Evolutionary conservation across 768 basidiomycete species (phyloP).

Genomic region (Termitomyces sp.): DNA sequence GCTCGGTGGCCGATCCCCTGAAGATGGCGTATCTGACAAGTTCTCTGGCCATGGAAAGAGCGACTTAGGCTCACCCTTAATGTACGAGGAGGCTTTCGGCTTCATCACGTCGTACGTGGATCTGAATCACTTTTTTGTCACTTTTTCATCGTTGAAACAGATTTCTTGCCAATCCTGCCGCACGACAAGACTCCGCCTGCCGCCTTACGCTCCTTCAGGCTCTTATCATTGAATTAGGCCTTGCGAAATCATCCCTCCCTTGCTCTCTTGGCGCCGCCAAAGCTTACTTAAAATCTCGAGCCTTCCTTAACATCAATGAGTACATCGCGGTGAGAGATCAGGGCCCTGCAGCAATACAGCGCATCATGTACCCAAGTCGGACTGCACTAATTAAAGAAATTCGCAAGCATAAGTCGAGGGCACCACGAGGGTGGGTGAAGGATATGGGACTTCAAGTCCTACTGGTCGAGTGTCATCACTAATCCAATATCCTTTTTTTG

Average conservation of each 20-base stretch:
- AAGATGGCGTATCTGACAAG: slow-evolving; percentile 46
- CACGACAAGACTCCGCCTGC: slow-evolving; percentile 33
- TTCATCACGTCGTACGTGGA: slow-evolving; percentile 58
- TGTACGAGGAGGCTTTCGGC: slow-evolving; percentile 53
- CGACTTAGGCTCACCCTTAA: slow-evolving; percentile 22
- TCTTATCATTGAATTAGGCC: slow-evolving; percentile 75
- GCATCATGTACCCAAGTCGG: slow-evolving; percentile 57
- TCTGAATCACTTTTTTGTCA: background rate
- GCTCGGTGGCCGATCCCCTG: slow-evolving; percentile 35
- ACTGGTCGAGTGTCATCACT: slow-evolving; percentile 45
- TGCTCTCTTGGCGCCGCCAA: slow-evolving; percentile 61
- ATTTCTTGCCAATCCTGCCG: slow-evolving; percentile 47
- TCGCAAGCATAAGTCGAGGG: slow-evolving; percentile 32
- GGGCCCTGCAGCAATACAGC: slow-evolving; percentile 55
- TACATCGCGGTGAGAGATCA: slow-evolving; percentile 63
- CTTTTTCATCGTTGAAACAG: slow-evolving; percentile 21
- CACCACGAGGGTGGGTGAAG: slow-evolving; percentile 56
- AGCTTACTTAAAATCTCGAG: slow-evolving; percentile 56
- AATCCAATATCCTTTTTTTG: slow-evolving; percentile 3
- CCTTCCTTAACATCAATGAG: slow-evolving; percentile 68
- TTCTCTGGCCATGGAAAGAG: slow-evolving; percentile 31
- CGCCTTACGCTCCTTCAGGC: slow-evolving; percentile 65
- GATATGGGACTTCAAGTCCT: slow-evolving; percentile 57
- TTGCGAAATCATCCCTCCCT: slow-evolving; percentile 46
- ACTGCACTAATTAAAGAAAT: slow-evolving; percentile 59